Evolutionary conservation across 148 eudicot species (phyloP), one percentile per base, ranked within the genome.

Genomic region (Fagopyrum esculentum): DNA sequence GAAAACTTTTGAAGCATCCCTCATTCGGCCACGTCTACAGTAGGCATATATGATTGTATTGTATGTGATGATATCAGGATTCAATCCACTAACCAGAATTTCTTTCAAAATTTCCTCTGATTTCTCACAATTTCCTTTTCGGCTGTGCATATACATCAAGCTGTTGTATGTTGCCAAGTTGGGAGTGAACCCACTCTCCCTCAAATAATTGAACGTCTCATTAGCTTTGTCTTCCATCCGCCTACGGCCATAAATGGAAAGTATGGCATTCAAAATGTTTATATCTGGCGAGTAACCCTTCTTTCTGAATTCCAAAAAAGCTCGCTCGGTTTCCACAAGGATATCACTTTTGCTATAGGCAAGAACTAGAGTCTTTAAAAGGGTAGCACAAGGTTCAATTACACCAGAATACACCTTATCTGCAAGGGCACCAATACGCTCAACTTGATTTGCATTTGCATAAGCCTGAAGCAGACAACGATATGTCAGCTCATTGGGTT

Each of bases 381-480:
- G 83, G 73, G 83, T 85, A 29, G 85, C 81, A 75, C 82, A 84
- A 1, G 82, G 81, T 76, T 85, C 84, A 17, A 94, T 85, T 72
- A 61, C 83, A 75, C 91, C 94, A 45, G 93, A 86, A 59, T 89
- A 91, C 75, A 91, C 85, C 59, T 89, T 84, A 46, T 85, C 79
- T n/a, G 96, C 90, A 77, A 94, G 86, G 78, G 55, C 73, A 19
- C 77, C 78, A 82, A 94, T 83, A 75, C 85, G 84, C 45, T 88
- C 92, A 63, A 86, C 77, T 72, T 87, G 78, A 75, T 87, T 87
- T 69, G 93, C 97, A 66, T 90, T 91, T 59, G 98, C 97, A 85
- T 90, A 94, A 52, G 97, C 96, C 78, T 94, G 97, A 50, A 94
- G 89, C 83, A 94, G 79, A 71, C 91, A 85, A 73, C 95, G 86